Conservation (phyloP, 2,329 filamentous ascomycete genomes). For the Pseudogymnoascus verrucosus region DNA sequence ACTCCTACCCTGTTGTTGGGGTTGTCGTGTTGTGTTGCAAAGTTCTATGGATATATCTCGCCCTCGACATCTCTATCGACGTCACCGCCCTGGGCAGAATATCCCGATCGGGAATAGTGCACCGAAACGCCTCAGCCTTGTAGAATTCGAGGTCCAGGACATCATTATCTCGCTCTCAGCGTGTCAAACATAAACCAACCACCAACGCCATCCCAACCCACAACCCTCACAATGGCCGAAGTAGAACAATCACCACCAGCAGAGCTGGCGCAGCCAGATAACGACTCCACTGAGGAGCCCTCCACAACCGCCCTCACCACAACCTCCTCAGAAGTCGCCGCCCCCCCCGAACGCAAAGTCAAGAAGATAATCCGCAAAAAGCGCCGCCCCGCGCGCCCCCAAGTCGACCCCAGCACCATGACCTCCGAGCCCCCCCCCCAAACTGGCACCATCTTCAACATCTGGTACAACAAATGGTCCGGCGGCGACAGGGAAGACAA, state of each 20-base stretch:
- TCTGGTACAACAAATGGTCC: conserved; percentile 98
- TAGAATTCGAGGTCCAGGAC: not conserved
- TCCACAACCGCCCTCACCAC: conserved; percentile 22
- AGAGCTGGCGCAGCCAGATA: conserved; percentile 15
- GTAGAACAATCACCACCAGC: conserved; percentile 20
- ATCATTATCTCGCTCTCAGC: not conserved
- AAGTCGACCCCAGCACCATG: conserved; percentile 79
- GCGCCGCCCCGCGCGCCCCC: conserved; percentile 77
- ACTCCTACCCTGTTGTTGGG: not conserved
- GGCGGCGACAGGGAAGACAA: conserved; percentile 93
- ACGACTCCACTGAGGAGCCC: conserved; percentile 11
- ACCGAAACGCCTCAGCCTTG: conserved; percentile 4
- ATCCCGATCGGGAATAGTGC: not conserved
- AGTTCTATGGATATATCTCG: conserved; percentile 1
- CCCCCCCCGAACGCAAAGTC: conserved; percentile 45
- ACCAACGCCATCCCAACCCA: not conserved
- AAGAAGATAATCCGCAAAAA: conserved; percentile 93
- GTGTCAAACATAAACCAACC: not conserved
- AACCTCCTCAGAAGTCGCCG: conserved; percentile 22
- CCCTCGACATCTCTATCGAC: not conserved
- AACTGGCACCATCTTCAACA: conserved; percentile 93
- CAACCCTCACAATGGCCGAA: conserved; percentile 18
- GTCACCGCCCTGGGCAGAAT: conserved; percentile 6
- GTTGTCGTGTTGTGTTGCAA: conserved; percentile 3
- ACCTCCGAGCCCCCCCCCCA: conserved; percentile 81